Evolutionary conservation across 257 asterid genomes (phyloP), one percentile per base, ranked within the genome.

Genomic region (Solanum medicagineum): DNA sequence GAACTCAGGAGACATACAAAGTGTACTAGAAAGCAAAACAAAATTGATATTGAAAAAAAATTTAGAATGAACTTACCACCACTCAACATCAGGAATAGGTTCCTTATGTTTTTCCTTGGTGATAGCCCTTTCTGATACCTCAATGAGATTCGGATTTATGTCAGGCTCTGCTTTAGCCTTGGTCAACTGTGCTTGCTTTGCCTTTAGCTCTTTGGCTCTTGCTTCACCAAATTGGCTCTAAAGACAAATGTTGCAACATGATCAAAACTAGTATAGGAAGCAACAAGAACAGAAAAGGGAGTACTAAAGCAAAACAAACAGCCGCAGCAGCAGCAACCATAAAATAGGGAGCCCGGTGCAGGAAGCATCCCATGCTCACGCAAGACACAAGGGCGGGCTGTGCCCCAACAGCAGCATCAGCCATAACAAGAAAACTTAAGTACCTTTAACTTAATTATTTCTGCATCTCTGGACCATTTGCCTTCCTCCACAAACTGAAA

Each of bases 401-500:
- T 19, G 10, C 16, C 79, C 79, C 51, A 69, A 69, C 47, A 40
- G 79, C 79, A 40, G 26, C 79, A 40, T 26, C 55, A 40, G 45
- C 29, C 54, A 42, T 40, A 19, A 70, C 55, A 70, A 42, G 81
- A 10, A 51, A n/a, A 70, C 32, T 55, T 26, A 57, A 84, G 32
- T 88, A 94, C 99, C 97, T 92, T 97, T 89, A 94, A 69, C 87
- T 92, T 97, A 74, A 93, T 91, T 26, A 89, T 90, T 87, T 96
- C 99, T 40, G 99, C 99, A 9, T 96, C 99, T 90, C 87, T 96
- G 74, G 98, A 89, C 98, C 99, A 97, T 91, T 95, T 97, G 86
- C 98, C 99, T 91, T 95, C 99, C 90, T 97, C 99, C 9, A 97
- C 99, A 92, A 97, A 97, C 92, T 90, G 97, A 90, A 97, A 92